Evolutionary conservation across 2,329 filamentous ascomycete genomes (phyloP), one percentile per base, ranked within the genome.

Genomic region (Cercospora sojina): DNA sequence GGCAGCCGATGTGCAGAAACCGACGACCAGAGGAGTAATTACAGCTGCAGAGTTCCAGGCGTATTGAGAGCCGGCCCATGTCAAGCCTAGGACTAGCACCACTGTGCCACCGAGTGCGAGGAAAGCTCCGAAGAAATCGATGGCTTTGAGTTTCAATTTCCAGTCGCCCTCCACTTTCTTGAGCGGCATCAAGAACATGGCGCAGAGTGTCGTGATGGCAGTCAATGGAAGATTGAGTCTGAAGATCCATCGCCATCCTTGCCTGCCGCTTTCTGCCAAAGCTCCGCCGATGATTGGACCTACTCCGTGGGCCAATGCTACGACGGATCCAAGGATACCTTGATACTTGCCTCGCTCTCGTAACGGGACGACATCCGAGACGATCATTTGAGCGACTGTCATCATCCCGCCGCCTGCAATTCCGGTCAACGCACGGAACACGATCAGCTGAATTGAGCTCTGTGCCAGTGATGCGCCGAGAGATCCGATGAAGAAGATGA

Each of bases 161-260:
- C 85, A 87, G 38, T 84, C 78, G 0, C 83, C 85, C 18, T 83
- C 76, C 0, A 86, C 84, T 58, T 82, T 84, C 51, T 84, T 84
- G 47, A 87, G 70, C 0, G 85, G 85, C 85, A 87, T 86, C 70
- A 86, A 83, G 70, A 85, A 85, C 0, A 86, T 63, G 10, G 86
- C 82, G 31, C 79, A 80, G 0, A 79, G 49, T 0, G 82, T 84
- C 0, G 83, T 81, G 0, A 86, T 64, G 0, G 79, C 77, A 0
- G 84, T 85, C 23, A 87, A 74, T 0, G 84, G 85, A 5, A 87
- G 72, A 51, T 86, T 87, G 29, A 69, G 61, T 56, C 69, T 29
- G 64, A 70, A 72, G 8, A 70, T 70, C 70, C 72, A 74, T 41
- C 71, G 63, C 72, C 71, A 73, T 3, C 65, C 64, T 31, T 71